Conservation (phyloP, 176 grass and related monocot genomes). For the Raddia guianensis region DNA sequence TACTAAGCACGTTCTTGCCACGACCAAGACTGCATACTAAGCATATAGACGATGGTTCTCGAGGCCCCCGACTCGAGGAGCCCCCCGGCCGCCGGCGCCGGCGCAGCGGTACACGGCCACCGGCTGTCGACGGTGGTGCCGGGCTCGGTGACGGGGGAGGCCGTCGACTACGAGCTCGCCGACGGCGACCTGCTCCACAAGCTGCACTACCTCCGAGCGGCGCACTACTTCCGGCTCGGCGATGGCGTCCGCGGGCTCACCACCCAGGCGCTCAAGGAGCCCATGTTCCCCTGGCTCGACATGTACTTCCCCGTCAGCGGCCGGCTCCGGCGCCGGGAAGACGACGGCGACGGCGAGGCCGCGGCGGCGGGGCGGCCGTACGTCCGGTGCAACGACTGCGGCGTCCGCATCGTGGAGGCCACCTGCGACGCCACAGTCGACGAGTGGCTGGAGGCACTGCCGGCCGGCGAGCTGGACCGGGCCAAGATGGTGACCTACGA, state of each 20-base stretch:
- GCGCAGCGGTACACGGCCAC: slow-evolving; percentile 56
- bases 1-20: not conserved
- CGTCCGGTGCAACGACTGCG: slow-evolving; percentile 93
- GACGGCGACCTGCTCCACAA: slow-evolving; percentile 64
- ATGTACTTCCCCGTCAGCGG: slow-evolving; percentile 58
- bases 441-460: slow-evolving; percentile 52
- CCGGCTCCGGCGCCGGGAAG: slow-evolving; percentile 52
- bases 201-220: slow-evolving; percentile 77
- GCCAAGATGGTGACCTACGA: slow-evolving; percentile 50
- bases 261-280: slow-evolving; percentile 62
- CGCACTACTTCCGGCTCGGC: slow-evolving; percentile 66
- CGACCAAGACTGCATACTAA: not conserved
- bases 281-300: slow-evolving; percentile 86
- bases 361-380: slow-evolving; percentile 34
- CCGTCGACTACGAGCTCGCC: slow-evolving; percentile 48
- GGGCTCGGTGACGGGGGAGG: slow-evolving; percentile 68
- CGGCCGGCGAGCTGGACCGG: slow-evolving; percentile 26
- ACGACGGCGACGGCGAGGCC: not conserved
- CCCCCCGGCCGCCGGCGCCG: not conserved
- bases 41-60: slow-evolving; percentile 28
- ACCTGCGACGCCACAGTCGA: slow-evolving; percentile 52
- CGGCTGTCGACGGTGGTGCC: slow-evolving; percentile 81
- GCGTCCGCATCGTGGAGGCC: slow-evolving; percentile 84
- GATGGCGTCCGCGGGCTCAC: slow-evolving; percentile 30
- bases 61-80: not conserved